Evolutionary conservation across 1,284 basidiomycete species (phyloP), one percentile per base, ranked within the genome.

Genomic region (Pseudozyma pruni): DNA sequence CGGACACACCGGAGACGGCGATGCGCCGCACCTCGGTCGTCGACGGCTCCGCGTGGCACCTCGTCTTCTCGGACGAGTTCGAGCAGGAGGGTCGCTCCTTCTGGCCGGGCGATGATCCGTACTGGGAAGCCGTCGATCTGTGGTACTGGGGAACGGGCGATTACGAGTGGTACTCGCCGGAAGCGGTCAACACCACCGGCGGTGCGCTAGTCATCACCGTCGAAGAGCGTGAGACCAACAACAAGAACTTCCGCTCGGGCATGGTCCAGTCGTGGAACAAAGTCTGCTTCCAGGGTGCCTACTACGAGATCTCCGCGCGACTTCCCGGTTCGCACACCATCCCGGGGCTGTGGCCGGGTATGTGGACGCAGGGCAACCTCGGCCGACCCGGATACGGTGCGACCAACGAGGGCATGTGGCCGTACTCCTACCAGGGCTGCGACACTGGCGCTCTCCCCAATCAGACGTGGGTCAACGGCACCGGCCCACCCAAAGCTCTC

Each of bases 41-140:
- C 31, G 70, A 70, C 20, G 55, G 59, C 23, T 31, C 33, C 4
- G 40, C 8, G 7, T 82, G 78, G 53, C 72, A 83, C 25, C 87
- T 97, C 19, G 89, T 93, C 6, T 82, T 82, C 41, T 70, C 62
- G 54, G 94, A 98, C 83, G 94, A 98, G 83, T 81, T 81, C 41
- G 89, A 94, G 45, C 84, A 80, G 7, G 89, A 90, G 34, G 93
- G 92, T 5, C 76, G 87, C 34, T 85, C 84, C 0, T 88, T 88
- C 72, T 82, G 72, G 72, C 80, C 80, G 0, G 79, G 79, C 13
- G 80, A 82, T 38, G 80, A 82, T 46, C 81, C 81, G 0, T 82
- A 74, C 51, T 82, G 77, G 77, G 77, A 79, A 43, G 81, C 90
- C 6, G 88, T 85, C 20, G 83, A 85, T 64, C 66, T 85, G 52